Percentiles rank a stretch among this genome's conserved stretches.
Conservation (phyloP, 495 filamentous ascomycete genomes). For the Collariella sp. region DNA sequence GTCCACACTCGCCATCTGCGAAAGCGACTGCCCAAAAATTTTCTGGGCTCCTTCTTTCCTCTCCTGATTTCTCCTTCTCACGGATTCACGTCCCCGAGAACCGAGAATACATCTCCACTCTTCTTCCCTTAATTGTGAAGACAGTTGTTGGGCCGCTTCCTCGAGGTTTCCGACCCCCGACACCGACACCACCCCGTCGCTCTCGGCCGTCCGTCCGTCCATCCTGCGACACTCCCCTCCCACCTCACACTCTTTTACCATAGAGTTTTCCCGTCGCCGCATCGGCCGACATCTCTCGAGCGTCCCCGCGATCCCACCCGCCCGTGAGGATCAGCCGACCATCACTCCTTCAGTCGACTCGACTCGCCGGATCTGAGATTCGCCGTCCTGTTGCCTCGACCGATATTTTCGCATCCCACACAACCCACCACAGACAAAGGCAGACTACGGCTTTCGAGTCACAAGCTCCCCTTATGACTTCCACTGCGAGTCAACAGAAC, state of each 20-base stretch:
- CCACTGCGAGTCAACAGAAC: constrained; percentile 42
- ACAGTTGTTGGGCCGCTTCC: constrained; percentile 1
- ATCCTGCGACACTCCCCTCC: constrained; percentile 24
- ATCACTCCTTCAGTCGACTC: constrained; percentile 21
- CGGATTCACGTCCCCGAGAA: constrained; percentile 26
- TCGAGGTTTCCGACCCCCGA: constrained; percentile 11
- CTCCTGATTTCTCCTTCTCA: constrained; percentile 24
- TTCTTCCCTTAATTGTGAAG: constrained; percentile 20
- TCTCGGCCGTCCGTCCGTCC: constrained; percentile 17
- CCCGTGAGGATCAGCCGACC: constrained; percentile 5
- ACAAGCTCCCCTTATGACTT: constrained; percentile 41
- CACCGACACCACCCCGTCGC: constrained; percentile 5
- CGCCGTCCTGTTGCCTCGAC: constrained; percentile 18
- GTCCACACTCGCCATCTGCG: constrained; percentile 13
- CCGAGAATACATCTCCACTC: constrained; percentile 35
- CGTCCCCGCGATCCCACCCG: constrained; percentile 4
- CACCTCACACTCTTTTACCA: constrained; percentile 26
- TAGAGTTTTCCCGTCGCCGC: constrained; percentile 18
- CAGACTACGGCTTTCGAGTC: constrained; percentile 29
- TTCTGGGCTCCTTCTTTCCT: constrained; percentile 21
- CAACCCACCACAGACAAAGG: constrained; percentile 14
- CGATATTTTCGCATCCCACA: constrained; percentile 9
- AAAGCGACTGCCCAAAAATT: constrained; percentile 15
- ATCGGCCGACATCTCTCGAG: constrained; percentile 15
- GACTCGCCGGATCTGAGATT: constrained; percentile 30